phyloP scores from a whole-genome alignment of 2,329 filamentous ascomycete species.

The Hirsutella thompsonii region DNA sequence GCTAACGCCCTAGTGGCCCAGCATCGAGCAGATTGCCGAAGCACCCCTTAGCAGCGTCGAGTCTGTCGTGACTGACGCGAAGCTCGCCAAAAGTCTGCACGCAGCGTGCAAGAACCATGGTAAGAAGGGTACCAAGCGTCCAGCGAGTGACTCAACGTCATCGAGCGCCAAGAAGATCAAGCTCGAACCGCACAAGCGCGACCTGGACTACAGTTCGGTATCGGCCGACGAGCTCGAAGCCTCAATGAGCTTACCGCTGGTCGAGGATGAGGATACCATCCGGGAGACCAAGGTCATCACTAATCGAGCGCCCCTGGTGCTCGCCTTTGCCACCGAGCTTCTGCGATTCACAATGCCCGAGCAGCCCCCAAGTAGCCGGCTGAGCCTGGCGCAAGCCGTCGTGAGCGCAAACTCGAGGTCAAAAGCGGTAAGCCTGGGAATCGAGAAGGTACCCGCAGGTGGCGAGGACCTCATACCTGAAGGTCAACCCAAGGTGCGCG shows the following conservation, averaged over 20 bases:
- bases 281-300: slow-evolving; percentile 48
- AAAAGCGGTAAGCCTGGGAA: slow-evolving; percentile 63
- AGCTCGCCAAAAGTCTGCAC: slow-evolving; percentile 36
- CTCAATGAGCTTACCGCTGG: slow-evolving; percentile 46
- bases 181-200: slow-evolving; percentile 19
- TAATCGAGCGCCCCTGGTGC: slow-evolving; percentile 69
- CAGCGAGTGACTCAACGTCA: slow-evolving; percentile 9
- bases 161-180: slow-evolving; percentile 17
- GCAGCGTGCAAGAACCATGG: slow-evolving; percentile 40
- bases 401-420: slow-evolving; percentile 69
- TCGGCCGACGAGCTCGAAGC: slow-evolving; percentile 47
- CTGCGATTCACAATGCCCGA: slow-evolving; percentile 73
- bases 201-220: slow-evolving; percentile 26
- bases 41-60: slow-evolving; percentile 30
- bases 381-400: slow-evolving; percentile 74
- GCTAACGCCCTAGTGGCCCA: slow-evolving; percentile 11
- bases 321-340: slow-evolving; percentile 65
- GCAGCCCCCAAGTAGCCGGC: slow-evolving; percentile 69
- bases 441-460: slow-evolving; percentile 50
- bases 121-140: slow-evolving; percentile 24
- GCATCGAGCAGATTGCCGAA: slow-evolving; percentile 42
- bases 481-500: slow-evolving; percentile 59
- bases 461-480: slow-evolving; percentile 62
- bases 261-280: slow-evolving; percentile 46
- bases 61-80: slow-evolving; percentile 31